Evolutionary conservation across 768 basidiomycete species (phyloP), one percentile per base, ranked within the genome.

Genomic region (Mycena albidolilacea): DNA sequence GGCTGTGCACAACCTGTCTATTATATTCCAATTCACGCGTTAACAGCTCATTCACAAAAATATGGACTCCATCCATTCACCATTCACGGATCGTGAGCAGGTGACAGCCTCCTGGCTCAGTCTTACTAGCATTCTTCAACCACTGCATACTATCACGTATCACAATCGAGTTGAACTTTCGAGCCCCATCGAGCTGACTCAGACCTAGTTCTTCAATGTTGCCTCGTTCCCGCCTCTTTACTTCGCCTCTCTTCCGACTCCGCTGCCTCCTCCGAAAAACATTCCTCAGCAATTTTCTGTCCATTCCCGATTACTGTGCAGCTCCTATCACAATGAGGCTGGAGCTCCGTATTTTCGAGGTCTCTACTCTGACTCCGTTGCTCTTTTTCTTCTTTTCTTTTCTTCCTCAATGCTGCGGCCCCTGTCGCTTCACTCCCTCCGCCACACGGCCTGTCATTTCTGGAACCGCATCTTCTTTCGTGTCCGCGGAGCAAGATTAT

Each of bases 201-300:
- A 41, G 54, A 7, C 23, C 64, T 39, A 54, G 21, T 43, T 10
- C 14, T 41, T 23, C 23, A 23, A 23, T 23, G 23, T 23, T 66
- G 50, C 64, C 64, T 55, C 64, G 64, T 65, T 65, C 39, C 64
- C 52, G 64, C 38, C 12, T 44, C 37, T 52, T 50, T 43, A n/a
- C n/a, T n/a, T 30, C 30, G 59, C n/a, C 3, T 57, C n/a, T 57
- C 23, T 30, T 54, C 23, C n/a, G 48, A 7, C n/a, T 19, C 48
- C 7, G n/a, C 50, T 5, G 50, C 50, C 8, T 50, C 19, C 17
- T 43, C 14, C 14, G 41, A 43, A 43, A 19, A 50, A n/a, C 15
- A 46, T 50, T 50, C 17, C 50, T n/a, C n/a, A 4, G 8, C 50
- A 48, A 44, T 19, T 19, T 10, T 21, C n/a, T 19, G 7, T 17